Evolutionary conservation across 306 rosid genomes (phyloP).

Genomic region (Begonia fuchsioides): DNA sequence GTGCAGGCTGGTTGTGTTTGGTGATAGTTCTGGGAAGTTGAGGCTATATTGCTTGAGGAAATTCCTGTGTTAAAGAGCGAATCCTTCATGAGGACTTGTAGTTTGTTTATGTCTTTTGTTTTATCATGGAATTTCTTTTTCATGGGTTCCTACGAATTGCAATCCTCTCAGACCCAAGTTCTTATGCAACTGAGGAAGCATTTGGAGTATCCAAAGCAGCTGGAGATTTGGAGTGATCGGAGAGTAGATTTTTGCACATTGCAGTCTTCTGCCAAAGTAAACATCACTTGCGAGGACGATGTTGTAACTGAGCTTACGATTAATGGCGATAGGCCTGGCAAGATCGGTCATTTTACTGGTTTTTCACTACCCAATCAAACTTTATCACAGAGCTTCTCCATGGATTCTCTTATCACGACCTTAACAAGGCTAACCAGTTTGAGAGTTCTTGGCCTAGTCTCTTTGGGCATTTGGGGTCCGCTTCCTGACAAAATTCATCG

Average conservation of each 20-base stretch:
- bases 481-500: conserved; percentile 76
- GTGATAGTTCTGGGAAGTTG: not conserved
- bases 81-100: conserved; percentile 35
- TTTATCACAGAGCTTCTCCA: conserved; percentile 51
- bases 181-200: conserved; percentile 80
- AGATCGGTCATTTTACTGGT: conserved; percentile 41
- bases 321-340: conserved; percentile 33
- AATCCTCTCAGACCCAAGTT: conserved; percentile 75
- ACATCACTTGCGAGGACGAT: conserved; percentile 51
- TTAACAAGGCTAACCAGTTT: conserved; percentile 54
- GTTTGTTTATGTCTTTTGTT: conserved; percentile 24
- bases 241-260: conserved; percentile 43
- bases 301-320: conserved; percentile 60
- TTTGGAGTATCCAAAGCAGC: conserved; percentile 60
- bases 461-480: conserved; percentile 92
- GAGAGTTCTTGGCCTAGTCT: conserved; percentile 56
- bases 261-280: conserved; percentile 35
- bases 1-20: too few species aligned
- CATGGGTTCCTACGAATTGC: conserved; percentile 36
- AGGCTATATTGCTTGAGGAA: conserved; percentile 13
- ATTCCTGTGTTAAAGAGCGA: conserved; percentile 10
- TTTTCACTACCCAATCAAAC: conserved; percentile 46
- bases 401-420: conserved; percentile 80
- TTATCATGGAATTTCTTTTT: conserved; percentile 28
- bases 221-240: conserved; percentile 67